phyloP scores from a whole-genome alignment of 2,329 filamentous ascomycete genomes.

The Fusarium hainanense region DNA sequence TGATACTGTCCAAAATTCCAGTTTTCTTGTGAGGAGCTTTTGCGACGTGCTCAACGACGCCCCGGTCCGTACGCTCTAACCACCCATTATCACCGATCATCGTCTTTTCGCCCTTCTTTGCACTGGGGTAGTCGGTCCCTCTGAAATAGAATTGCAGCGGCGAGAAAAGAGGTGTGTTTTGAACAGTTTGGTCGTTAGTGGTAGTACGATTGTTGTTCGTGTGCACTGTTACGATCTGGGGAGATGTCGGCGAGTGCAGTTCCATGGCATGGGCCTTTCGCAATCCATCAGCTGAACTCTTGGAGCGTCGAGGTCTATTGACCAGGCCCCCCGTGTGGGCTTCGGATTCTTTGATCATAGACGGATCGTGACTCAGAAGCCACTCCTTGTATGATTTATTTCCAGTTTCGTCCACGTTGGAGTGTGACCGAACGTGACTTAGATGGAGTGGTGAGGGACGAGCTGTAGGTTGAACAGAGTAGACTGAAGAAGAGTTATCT shows the following conservation, averaged over 20 bases:
- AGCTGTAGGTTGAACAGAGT: constrained; percentile 37
- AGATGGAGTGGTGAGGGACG: constrained; percentile 40
- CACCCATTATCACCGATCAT: constrained; percentile 68
- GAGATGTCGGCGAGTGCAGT: constrained; percentile 24
- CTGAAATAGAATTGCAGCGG: constrained; percentile 58
- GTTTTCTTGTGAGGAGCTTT: constrained; percentile 53
- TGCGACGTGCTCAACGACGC: constrained; percentile 35
- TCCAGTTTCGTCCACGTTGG: constrained; percentile 34
- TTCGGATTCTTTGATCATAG: constrained; percentile 29
- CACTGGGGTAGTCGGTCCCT: constrained; percentile 51
- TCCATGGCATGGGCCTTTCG: constrained; percentile 24
- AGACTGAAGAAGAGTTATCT: constrained; percentile 40
- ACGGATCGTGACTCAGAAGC: constrained; percentile 38
- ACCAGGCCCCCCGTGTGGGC: constrained; percentile 23
- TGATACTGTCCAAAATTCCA: constrained; percentile 59
- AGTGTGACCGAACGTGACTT: constrained; percentile 33
- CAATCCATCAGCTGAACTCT: constrained; percentile 46
- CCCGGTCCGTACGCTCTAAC: constrained; percentile 59
- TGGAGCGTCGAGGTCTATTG: constrained; percentile 45
- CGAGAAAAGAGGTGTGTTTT: constrained; percentile 51
- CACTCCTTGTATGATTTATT: constrained; percentile 45
- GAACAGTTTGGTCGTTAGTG: constrained; percentile 7
- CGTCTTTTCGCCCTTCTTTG: constrained; percentile 60
- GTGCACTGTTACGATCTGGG: constrained; percentile 24
- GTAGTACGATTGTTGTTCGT: constrained; percentile 5